phyloP scores from a whole-genome alignment of 805 yeast genomes.

The Pichia rugopelliculosa region DNA sequence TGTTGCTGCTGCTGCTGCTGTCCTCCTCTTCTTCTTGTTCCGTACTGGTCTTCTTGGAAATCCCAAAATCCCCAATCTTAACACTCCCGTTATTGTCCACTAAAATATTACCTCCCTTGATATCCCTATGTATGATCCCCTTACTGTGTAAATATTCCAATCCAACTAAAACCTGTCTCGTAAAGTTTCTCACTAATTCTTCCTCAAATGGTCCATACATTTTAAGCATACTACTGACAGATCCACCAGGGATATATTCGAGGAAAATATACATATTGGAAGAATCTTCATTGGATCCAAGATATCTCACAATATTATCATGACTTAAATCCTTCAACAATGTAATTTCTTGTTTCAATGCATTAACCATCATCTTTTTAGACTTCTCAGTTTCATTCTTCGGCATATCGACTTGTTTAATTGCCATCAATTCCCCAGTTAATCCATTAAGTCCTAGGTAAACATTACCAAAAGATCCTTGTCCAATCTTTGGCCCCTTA shows the following conservation, averaged over 20 bases:
- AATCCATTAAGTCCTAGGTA: slow-evolving; percentile 85
- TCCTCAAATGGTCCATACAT: slow-evolving; percentile 59
- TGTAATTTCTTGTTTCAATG: slow-evolving; percentile 74
- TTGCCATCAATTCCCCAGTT: slow-evolving; percentile 96
- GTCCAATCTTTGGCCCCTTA: slow-evolving; percentile 87
- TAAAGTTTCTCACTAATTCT: slow-evolving; percentile 47
- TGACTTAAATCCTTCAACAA: slow-evolving; percentile 75
- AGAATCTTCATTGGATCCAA: slow-evolving; percentile 78
- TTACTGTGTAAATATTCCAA: slow-evolving; percentile 48
- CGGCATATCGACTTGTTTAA: slow-evolving; percentile 81
- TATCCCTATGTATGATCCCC: slow-evolving; percentile 55
- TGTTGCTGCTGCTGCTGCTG: slow-evolving; percentile 21
- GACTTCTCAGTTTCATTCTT: slow-evolving; percentile 26
- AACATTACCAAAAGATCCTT: slow-evolving; percentile 93
- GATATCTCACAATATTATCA: slow-evolving; percentile 85
- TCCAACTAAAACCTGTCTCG: slow-evolving; percentile 49
- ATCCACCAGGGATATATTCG: slow-evolving; percentile 41
- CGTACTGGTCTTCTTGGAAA: slow-evolving; percentile 41
- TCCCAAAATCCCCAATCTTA: slow-evolving; percentile 60
- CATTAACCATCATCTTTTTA: slow-evolving; percentile 53
- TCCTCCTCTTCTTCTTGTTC: slow-evolving; percentile 18
- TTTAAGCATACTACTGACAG: slow-evolving; percentile 46
- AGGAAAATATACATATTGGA: slow-evolving; percentile 67
- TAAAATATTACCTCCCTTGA: slow-evolving; percentile 57
- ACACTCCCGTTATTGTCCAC: slow-evolving; percentile 55